phyloP scores from a whole-genome alignment of 495 filamentous ascomycete genomes.

The Podospora pseudopauciseta region DNA sequence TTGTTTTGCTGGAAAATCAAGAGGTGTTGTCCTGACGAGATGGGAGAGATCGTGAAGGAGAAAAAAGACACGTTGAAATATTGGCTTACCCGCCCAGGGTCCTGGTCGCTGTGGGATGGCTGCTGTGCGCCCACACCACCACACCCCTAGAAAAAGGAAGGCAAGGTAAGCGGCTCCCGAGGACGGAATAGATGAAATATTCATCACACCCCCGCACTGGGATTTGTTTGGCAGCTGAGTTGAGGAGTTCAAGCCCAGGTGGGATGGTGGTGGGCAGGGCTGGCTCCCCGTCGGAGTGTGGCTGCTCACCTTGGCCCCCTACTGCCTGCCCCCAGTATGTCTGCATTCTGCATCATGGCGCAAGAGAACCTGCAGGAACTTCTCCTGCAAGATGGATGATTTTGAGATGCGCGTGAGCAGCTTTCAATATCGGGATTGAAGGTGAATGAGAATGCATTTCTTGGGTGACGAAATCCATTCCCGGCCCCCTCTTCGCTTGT shows the following conservation, averaged over 20 bases:
- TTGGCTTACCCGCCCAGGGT: not conserved
- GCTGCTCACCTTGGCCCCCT: not conserved
- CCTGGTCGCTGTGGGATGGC: not conserved
- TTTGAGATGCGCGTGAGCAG: not conserved
- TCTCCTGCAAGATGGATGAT: not conserved
- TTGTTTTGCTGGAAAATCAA: not conserved
- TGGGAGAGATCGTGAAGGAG: not conserved
- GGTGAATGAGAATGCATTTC: not conserved
- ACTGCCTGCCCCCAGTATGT: not conserved
- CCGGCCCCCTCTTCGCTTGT: not conserved
- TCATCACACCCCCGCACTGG: not conserved
- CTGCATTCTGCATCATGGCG: not conserved
- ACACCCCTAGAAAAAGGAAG: not conserved
- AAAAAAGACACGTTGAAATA: constrained; percentile 3
- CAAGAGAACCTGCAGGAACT: not conserved
- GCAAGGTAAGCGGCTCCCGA: not conserved
- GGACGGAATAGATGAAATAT: not conserved
- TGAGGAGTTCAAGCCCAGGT: not conserved
- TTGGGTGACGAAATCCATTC: not conserved
- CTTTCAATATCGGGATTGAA: not conserved
- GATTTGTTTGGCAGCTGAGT: not conserved
- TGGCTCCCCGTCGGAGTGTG: not conserved
- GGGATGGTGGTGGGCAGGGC: not conserved
- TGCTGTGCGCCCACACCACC: not conserved
- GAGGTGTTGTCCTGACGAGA: not conserved